Base-by-base conservation (phyloP, 106 monocot species). In the Dendrobium nobile region DNA sequence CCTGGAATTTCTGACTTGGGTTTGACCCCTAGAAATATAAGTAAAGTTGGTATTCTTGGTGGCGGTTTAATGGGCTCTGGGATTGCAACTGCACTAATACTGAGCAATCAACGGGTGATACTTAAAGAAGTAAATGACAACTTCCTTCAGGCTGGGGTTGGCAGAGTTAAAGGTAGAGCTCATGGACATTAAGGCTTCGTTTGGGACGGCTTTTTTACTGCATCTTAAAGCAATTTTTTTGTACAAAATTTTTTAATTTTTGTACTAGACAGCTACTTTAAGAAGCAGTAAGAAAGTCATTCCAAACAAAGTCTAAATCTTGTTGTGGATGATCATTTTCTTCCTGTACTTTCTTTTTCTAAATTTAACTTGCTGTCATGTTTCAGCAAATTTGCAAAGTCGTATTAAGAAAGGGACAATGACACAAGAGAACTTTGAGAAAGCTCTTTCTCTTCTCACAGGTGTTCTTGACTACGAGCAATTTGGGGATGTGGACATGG, bases 21-120 rank as follows among this genome's bases (percentile, higher is more conserved):
- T 51, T 84, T 98, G 77, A 64, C 41, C 24, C 91, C 98, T 20
- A 95, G 92, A 79, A 89, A 80, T 87, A 80, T 95, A 77, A 85
- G 33, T 41, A 92, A 87, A 75, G 94, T 98, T 85, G 98, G 87
- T 80, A 91, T 98, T 89, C 82, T 98, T 80, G 98, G 98, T 78
- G 98, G 98, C 54, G 98, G 98, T 15, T 80, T 98, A 68, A 98
- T 95, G 94, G 95, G 98, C 47, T 98, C 98, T 82, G 98, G 98
- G 81, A 98, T 98, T 77, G 94, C 98, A n/a, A 98, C 98, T 72
- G 90, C 79, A 54, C 79, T 98, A 45, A 85, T 98, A 84, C 80
- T 92, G 15, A 95, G 92, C 82, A 89, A 90, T 80, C 87, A 89
- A 48, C 83, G 77, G 3, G 95, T 98, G 17, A 84, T 98, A n/a